Evolutionary conservation across 495 filamentous ascomycete genomes (phyloP), one percentile per base, ranked within the genome.

Genomic region (Bacidia gigantensis): DNA sequence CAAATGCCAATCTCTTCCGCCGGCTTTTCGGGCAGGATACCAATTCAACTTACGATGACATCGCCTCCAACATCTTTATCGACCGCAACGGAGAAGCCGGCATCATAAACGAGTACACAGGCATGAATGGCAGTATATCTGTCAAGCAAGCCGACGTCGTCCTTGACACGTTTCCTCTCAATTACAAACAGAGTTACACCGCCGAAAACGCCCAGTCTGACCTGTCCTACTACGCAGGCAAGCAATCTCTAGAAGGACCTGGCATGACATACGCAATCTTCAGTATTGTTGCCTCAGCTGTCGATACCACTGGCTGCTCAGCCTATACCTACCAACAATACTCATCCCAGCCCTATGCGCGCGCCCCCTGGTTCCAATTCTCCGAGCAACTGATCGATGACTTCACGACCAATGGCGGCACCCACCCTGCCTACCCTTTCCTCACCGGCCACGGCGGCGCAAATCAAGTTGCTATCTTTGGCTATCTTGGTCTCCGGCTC

Each of bases 331-430:
- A 83, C 56, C 71, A 72, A 14, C 72, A 81, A 50, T 77, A 81
- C 57, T 74, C 77, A 0, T 80, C 75, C 57, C 70, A 75, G 26
- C 74, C 74, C 3, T 77, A 77, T 51, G 59, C 65, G 0, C 66
- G 74, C 0, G 66, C 66, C 0, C 74, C 74, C 1, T 77, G 73
- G 64, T 77, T 69, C 61, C 73, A 76, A 45, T 62, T 77, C 45
- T 76, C 82, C 0, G 85, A 89, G 59, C 84, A 89, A 58, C 70
- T 84, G 38, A 62, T 77, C 26, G 85, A 89, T 57, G 68, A 86
- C 58, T 72, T 72, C 50, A 69, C 65, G 40, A 59, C 65, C 14
- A 89, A 88, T 57, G 86, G 80, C 17, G 80, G 79, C 45, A 82
- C 78, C 1, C 76, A 81, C 51, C 80, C 80, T 0, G 80, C 80